Percentiles rank a stretch among this genome's conserved stretches.
Evolutionary conservation across 305 asterid genomes (phyloP).

Genomic region (Ruellia speciosa): DNA sequence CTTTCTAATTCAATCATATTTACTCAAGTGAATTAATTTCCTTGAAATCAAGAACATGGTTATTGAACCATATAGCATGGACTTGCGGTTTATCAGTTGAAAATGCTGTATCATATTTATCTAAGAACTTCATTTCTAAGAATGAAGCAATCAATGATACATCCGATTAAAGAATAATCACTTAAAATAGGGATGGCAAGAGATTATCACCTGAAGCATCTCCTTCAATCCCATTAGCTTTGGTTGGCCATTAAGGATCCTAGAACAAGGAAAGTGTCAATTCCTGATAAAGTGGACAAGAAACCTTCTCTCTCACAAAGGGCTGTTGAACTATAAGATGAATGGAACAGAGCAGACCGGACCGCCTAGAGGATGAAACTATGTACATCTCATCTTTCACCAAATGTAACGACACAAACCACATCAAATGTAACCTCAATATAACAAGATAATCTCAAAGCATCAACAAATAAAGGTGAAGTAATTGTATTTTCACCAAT

Average conservation of each 20-base stretch:
- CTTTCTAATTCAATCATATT: background rate
- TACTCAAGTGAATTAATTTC: conserved; percentile 13
- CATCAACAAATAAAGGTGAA: background rate
- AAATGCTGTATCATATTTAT: background rate
- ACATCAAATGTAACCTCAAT: too few relatives aligned
- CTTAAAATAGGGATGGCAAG: conserved; percentile 15
- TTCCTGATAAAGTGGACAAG: background rate
- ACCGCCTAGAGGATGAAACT: background rate
- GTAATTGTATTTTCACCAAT: background rate
- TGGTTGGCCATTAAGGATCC: conserved; percentile 93
- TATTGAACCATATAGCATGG: background rate
- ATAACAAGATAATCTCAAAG: background rate
- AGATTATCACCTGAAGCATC: conserved; percentile 72
- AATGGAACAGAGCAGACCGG: conserved; percentile 13
- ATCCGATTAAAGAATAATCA: background rate
- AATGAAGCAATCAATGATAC: conserved; percentile 11
- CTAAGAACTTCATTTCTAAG: conserved; percentile 10
- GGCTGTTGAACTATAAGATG: conserved; percentile 8
- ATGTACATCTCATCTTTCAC: background rate
- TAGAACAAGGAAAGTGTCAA: conserved; percentile 29
- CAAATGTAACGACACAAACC: too few relatives aligned
- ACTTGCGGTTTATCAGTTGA: background rate
- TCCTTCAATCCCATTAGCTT: conserved; percentile 92
- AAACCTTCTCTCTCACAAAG: conserved; percentile 11
- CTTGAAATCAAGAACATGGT: background rate